Conservation (phyloP, 2,329 filamentous ascomycete genomes). For the Neofusicoccum parvum region DNA sequence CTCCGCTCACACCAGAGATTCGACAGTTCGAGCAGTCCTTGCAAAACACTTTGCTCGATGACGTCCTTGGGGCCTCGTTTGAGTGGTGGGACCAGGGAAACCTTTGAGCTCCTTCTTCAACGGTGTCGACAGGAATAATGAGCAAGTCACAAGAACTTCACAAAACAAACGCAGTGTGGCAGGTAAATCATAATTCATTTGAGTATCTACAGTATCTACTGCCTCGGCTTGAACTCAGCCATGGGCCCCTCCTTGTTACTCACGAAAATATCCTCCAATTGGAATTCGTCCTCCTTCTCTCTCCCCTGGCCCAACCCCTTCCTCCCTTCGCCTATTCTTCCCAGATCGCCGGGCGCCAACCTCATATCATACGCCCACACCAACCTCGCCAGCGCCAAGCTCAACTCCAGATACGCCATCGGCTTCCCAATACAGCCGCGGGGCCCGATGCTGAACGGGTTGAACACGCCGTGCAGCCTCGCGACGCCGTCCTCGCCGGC, state of each 20-base stretch:
- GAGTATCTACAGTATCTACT: background rate
- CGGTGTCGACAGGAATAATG: too few relatives aligned
- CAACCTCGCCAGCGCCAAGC: constrained; percentile 61
- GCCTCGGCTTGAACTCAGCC: constrained; percentile 2
- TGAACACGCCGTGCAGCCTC: constrained; percentile 52
- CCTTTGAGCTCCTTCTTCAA: background rate
- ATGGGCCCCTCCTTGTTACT: constrained; percentile 3
- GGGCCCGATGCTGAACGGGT: constrained; percentile 71
- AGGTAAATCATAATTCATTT: too few relatives aligned
- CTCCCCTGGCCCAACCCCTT: background rate
- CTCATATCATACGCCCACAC: constrained; percentile 63
- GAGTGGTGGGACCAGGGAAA: constrained; percentile 17
- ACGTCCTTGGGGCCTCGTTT: background rate
- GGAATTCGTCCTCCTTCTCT: background rate
- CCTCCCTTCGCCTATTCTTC: background rate
- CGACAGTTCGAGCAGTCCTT: constrained; percentile 9
- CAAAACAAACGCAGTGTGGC: background rate
- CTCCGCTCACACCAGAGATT: background rate
- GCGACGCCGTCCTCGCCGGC: background rate
- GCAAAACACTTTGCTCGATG: constrained; percentile 1
- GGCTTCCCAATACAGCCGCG: constrained; percentile 74
- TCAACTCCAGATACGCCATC: constrained; percentile 69
- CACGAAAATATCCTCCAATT: constrained; percentile 8
- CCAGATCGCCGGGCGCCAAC: background rate
- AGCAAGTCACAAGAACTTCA: background rate